Base-by-base conservation (phyloP, 306 rosid species). In the Abrus pulchellus region DNA sequence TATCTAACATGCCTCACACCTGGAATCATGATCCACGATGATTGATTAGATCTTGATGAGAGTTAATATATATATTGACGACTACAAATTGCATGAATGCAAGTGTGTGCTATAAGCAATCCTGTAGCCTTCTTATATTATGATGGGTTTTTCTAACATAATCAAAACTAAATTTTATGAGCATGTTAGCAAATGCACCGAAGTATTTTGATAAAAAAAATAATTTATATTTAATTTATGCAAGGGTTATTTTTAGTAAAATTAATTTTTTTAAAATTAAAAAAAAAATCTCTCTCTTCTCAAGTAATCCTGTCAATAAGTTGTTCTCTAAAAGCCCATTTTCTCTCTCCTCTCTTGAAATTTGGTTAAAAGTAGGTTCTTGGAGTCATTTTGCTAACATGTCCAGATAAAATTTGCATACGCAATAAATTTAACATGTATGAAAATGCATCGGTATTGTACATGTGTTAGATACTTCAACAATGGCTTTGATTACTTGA, bases 401-500 rank as follows among this genome's bases (percentile, higher is more conserved):
- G 27, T 56, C 65, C 10, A 54, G 12, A 50, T 33, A 9, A 48
- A 48, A 47, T 10, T 55, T 5, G 3, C n/a, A n/a, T n/a, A n/a
- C n/a, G 1, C 20, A 11, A 14, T 33, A 33, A 48, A 49, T 63
- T 9, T 76, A 65, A 65, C 55, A 28, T 63, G 12, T 30, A 44
- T 41, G 47, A 60, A 64, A 27, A 30, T 40, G 72, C 27, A 14
- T 38, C 7, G 6, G 62, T 20, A 33, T 62, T 62, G 45, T 62
- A 41, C 8, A 68, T 54, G 68, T 41, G 47, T 29, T 40, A 7
- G 74, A 30, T 77, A 43, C 48, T 12, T 9, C 74, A 54, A n/a
- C 75, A 66, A 4, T 10, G 45, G 7, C 32, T 30, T 62, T 63
- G 57, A 53, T 64, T 53, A 32, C 68, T 73, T 9, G 8, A 81